phyloP scores from a whole-genome alignment of 352 stramenopile genomes.

The Globisporangium recalcitrans region DNA sequence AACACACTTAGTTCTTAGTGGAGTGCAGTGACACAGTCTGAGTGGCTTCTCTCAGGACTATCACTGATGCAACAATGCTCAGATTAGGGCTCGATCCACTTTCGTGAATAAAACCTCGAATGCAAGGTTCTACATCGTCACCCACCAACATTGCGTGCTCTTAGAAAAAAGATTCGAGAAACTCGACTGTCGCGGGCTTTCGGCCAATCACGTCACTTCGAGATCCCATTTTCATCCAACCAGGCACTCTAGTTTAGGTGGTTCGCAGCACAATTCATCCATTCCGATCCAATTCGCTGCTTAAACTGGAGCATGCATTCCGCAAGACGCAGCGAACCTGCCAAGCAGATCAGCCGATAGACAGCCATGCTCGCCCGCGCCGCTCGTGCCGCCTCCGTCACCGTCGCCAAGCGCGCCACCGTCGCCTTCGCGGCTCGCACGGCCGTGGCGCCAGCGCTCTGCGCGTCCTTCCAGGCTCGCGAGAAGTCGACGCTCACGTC shows the following conservation, averaged over 20 bases:
- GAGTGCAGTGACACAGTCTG: not conserved
- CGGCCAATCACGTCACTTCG: not conserved
- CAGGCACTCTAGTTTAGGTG: not conserved
- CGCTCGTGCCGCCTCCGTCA: conserved; percentile 26
- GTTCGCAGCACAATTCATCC: not conserved
- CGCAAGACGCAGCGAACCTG: conserved; percentile 5
- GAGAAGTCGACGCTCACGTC: conserved; percentile 47
- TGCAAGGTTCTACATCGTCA: not conserved
- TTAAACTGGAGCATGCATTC: not conserved
- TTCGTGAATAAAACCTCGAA: not conserved
- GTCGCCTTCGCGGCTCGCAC: conserved; percentile 14
- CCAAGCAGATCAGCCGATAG: not conserved
- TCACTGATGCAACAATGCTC: too few relatives aligned
- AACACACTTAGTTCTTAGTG: not conserved
- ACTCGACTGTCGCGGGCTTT: not conserved
- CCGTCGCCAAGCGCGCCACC: conserved; percentile 23
- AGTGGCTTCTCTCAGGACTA: too few relatives aligned
- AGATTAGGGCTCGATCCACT: not conserved
- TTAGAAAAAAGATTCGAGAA: conserved; percentile 13
- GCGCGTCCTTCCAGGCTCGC: conserved; percentile 38
- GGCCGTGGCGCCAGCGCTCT: conserved; percentile 15
- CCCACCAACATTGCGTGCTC: not conserved
- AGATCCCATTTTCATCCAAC: not conserved
- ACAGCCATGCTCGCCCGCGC: conserved; percentile 40
- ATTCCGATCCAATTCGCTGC: not conserved